phyloP scores from a whole-genome alignment of 805 yeast species.

The Pichia heedii region DNA sequence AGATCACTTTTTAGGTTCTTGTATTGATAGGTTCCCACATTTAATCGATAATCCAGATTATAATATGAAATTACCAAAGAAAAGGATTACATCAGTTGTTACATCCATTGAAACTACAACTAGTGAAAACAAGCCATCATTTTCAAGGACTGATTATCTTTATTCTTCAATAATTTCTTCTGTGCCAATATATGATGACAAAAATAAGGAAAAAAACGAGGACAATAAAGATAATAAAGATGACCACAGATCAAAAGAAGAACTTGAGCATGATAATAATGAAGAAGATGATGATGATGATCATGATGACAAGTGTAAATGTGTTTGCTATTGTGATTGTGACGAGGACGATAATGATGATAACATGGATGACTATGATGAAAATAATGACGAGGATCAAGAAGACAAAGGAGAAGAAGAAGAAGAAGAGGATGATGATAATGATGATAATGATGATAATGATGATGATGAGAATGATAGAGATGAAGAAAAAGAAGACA shows the following conservation, averaged over 20 bases:
- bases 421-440: not conserved
- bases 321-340: not conserved
- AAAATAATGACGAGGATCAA: not conserved
- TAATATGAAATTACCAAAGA: constrained; percentile 12
- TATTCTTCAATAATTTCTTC: not conserved
- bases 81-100: not conserved
- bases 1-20: constrained; percentile 42
- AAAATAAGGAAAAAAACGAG: no score
- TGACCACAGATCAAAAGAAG: no score
- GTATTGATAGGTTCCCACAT: constrained; percentile 30
- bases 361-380: not conserved
- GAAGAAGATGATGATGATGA: not conserved
- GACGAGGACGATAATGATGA: not conserved
- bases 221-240: no score
- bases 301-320: not conserved
- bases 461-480: not conserved
- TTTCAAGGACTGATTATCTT: no score
- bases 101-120: not conserved
- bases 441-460: not conserved
- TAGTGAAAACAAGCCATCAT: not conserved
- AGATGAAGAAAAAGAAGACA: not conserved
- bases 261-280: not conserved
- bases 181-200: no score
- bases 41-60: constrained; percentile 16
- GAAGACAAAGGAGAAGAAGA: not conserved